phyloP scores from a whole-genome alignment of 2,329 filamentous ascomycete species.

The Cryphonectria radicalis region DNA sequence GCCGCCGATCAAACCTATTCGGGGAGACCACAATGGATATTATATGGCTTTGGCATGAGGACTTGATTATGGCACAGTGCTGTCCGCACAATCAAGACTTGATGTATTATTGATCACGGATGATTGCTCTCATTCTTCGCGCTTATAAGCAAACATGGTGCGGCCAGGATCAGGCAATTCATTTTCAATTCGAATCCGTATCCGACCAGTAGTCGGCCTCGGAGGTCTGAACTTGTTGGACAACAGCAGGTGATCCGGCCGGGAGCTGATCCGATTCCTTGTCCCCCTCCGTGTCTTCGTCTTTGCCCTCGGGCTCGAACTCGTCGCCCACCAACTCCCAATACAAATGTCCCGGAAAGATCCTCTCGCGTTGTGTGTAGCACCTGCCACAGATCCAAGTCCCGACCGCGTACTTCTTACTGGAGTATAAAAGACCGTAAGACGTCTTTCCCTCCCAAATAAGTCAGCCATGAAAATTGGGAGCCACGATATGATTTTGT shows the following conservation, averaged over 20 bases:
- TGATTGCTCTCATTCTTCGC: too few species aligned
- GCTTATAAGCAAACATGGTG: background rate
- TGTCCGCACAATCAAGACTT: too few species aligned
- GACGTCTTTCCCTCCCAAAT: background rate
- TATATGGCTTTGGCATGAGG: too few species aligned
- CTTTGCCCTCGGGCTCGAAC: constrained; percentile 1
- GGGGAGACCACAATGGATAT: too few species aligned
- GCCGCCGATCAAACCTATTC: too few species aligned
- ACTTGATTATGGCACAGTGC: too few species aligned
- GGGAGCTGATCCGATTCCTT: background rate
- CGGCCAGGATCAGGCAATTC: background rate
- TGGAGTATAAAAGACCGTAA: background rate
- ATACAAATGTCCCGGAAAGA: background rate
- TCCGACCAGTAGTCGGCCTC: background rate
- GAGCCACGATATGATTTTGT: background rate
- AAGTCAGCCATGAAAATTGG: background rate
- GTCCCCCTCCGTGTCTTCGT: background rate
- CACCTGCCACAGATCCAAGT: background rate
- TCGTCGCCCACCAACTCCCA: background rate
- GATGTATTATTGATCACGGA: too few species aligned
- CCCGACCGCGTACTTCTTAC: background rate
- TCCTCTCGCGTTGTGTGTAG: background rate
- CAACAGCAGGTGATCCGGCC: background rate
- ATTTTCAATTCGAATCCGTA: background rate
- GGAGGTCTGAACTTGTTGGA: background rate